Percentiles rank a stretch among this genome's conserved stretches.
These are phyloP conservation scores for Litchi chinensis DNA, from an alignment of 345 rosid species.

Conservation along the genomic window DNA sequence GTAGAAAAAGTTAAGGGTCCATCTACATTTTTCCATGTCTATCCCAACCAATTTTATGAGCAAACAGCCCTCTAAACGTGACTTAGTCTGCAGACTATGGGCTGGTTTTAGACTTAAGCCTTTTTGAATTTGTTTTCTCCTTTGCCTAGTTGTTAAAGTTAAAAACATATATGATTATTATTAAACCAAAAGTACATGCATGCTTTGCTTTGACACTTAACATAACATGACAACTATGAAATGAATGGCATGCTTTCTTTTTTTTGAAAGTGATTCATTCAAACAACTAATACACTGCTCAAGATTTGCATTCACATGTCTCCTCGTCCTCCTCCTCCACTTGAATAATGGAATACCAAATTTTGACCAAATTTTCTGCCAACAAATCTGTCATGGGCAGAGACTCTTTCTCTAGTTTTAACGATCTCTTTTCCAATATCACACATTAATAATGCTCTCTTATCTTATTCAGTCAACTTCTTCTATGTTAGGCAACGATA, in stretches of 20 bases:
- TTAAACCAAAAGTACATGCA: slow-evolving; percentile 17
- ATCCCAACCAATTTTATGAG: neutral
- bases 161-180: slow-evolving; percentile 21
- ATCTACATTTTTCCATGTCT: no score
- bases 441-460: neutral
- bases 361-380: neutral
- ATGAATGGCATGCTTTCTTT: neutral
- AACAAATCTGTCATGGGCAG: neutral
- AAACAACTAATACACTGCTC: neutral
- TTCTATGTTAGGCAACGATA: neutral
- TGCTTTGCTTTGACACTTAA: slow-evolving; percentile 3
- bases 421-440: neutral
- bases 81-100: slow-evolving; percentile 4
- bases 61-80: slow-evolving; percentile 27
- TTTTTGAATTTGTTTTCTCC: slow-evolving; percentile 3
- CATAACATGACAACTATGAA: slow-evolving; percentile 6
- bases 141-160: slow-evolving; percentile 21
- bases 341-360: neutral
- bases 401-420: neutral
- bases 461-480: neutral
- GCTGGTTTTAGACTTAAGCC: slow-evolving; percentile 14
- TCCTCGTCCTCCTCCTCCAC: neutral
- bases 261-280: no score
- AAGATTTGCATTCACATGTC: neutral
- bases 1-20: slow-evolving; percentile 42